Conservation (phyloP, 345 rosid genomes). For the Ceriops decandra region DNA sequence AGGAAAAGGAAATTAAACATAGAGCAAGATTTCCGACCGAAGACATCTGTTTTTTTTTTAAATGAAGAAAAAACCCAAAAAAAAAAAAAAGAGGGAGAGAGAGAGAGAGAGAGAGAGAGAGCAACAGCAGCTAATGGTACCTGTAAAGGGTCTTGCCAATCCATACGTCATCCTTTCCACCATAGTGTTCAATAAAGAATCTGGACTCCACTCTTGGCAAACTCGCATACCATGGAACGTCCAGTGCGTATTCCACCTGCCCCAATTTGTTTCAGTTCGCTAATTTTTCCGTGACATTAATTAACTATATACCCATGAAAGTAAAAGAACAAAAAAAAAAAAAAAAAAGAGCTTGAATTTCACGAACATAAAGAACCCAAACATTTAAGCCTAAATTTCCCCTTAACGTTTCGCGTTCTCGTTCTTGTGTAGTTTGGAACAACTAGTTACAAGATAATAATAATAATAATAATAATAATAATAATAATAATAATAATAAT, state of each 20-base stretch:
- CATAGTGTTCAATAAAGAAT: slow-evolving; percentile 78
- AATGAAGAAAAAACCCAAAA: background rate
- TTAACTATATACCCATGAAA: background rate
- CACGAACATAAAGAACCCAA: background rate
- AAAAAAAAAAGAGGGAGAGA: background rate
- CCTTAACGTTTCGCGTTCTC: too few species aligned
- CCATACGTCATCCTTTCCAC: slow-evolving; percentile 89
- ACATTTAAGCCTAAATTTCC: too few species aligned
- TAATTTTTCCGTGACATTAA: background rate
- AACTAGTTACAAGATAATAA: too few species aligned
- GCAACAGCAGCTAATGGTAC: slow-evolving; percentile 17
- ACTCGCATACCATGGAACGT: slow-evolving; percentile 67
- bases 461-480: too few species aligned
- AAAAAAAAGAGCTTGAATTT: background rate
- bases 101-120: background rate
- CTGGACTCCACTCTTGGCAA: slow-evolving; percentile 79
- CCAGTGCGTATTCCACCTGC: slow-evolving; percentile 69
- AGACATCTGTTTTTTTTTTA: too few species aligned
- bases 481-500: too few species aligned
- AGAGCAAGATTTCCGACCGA: background rate
- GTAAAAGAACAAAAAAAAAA: too few species aligned
- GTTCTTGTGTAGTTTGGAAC: too few species aligned
- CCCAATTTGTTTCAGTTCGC: background rate
- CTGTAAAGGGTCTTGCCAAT: slow-evolving; percentile 89
- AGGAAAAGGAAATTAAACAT: background rate